phyloP scores from a whole-genome alignment of 2,329 filamentous ascomycete genomes.

The Colletotrichum navitas region DNA sequence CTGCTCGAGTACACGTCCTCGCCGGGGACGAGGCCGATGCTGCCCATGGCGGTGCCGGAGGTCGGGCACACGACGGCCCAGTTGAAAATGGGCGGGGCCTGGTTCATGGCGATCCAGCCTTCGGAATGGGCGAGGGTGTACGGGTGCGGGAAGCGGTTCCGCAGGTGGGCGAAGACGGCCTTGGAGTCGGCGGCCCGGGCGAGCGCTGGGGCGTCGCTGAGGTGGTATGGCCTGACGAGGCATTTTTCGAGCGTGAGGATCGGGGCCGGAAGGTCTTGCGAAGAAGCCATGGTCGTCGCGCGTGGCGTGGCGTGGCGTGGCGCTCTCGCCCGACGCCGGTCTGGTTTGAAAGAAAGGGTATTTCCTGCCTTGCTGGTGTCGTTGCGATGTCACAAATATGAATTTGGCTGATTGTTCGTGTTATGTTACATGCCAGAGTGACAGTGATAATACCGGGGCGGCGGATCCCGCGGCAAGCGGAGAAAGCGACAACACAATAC shows the following conservation, averaged over 20 bases:
- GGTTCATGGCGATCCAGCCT: constrained; percentile 50
- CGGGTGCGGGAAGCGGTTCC: constrained; percentile 60
- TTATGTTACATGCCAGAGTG: background rate
- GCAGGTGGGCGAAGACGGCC: constrained; percentile 55
- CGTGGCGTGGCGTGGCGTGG: too few relatives aligned
- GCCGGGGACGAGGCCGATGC: constrained; percentile 55
- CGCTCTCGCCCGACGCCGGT: too few relatives aligned
- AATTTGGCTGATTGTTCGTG: background rate
- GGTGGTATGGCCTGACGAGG: constrained; percentile 56
- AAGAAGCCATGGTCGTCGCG: background rate
- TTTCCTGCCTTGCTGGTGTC: background rate
- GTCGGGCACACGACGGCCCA: constrained; percentile 31
- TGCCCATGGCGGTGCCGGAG: constrained; percentile 50
- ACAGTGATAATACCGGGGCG: background rate
- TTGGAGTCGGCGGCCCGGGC: constrained; percentile 54
- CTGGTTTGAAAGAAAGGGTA: background rate
- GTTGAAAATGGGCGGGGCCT: constrained; percentile 10
- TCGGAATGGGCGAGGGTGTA: constrained; percentile 58
- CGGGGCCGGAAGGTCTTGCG: constrained; percentile 6
- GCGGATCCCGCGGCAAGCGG: background rate
- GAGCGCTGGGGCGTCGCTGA: constrained; percentile 54
- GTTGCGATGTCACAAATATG: background rate
- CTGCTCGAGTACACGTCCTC: constrained; percentile 57
- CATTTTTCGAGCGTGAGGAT: constrained; percentile 29
- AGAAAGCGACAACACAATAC: background rate